These are phyloP conservation scores for Rhododendron ovatum DNA, from an alignment of 148 eudicot species.

Conservation along the genomic window DNA sequence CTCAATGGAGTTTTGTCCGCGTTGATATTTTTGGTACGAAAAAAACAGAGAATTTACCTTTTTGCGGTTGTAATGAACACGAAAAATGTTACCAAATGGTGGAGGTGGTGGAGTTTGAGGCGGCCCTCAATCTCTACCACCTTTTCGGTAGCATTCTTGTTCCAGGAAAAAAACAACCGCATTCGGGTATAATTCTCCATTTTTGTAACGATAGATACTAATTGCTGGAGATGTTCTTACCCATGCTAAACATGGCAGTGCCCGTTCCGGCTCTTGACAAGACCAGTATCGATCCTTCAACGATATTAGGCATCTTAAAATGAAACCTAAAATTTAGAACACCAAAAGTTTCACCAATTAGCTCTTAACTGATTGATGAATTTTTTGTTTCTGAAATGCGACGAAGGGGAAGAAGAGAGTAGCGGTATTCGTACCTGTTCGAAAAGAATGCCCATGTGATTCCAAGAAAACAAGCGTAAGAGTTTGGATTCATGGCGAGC, in stretches of 20 bases:
- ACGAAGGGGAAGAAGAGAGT: background rate
- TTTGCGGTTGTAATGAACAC: too few relatives aligned
- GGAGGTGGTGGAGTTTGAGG: too few relatives aligned
- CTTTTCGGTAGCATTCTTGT: too few relatives aligned
- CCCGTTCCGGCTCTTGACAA: constrained; percentile 81
- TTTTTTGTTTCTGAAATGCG: background rate
- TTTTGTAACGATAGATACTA: too few relatives aligned
- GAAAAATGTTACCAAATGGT: too few relatives aligned
- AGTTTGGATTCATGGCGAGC: constrained; percentile 61
- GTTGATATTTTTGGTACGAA: too few relatives aligned
- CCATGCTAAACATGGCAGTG: constrained; percentile 84
- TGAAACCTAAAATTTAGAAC: constrained; percentile 42
- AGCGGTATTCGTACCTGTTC: constrained; percentile 37
- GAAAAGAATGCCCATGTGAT: constrained; percentile 67
- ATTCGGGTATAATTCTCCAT: too few relatives aligned
- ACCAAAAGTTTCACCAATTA: background rate
- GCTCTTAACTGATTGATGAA: background rate
- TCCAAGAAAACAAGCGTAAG: constrained; percentile 69
- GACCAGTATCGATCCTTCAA: constrained; percentile 57
- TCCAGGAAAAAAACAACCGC: too few relatives aligned
- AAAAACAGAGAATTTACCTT: too few relatives aligned
- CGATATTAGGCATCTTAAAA: constrained; percentile 52
- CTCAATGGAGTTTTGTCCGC: too few relatives aligned
- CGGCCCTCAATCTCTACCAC: too few relatives aligned
- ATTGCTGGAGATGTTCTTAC: constrained; percentile 25